Base-by-base conservation (phyloP, 805 yeast species). In the Spathaspora arborariae region DNA sequence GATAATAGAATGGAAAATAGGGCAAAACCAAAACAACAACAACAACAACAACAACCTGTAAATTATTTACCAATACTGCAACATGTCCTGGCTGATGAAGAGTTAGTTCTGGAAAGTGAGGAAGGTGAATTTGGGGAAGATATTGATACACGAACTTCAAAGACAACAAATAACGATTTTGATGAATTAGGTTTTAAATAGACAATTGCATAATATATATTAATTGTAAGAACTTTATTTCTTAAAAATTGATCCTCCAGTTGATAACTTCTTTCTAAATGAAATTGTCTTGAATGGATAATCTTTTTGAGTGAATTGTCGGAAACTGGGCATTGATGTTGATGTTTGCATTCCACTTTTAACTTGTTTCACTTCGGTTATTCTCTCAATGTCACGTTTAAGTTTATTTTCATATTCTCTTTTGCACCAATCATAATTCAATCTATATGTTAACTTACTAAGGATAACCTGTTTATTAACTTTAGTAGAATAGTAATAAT, bases 401-500 rank as follows among this genome's bases (percentile, higher is more conserved):
- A n/a, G n/a, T n/a, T n/a, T n/a, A n/a, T n/a, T n/a, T n/a, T n/a
- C n/a, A n/a, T n/a, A n/a, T n/a, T 24, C 27, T 5, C 11, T 24
- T 8, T 24, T 24, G 10, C 27, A 24, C 27, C 3, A 9, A 9
- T 34, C 10, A 20, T 20, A 37, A 4, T 3, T 20, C 9, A 37
- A 20, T 2, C 40, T 13, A 21, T 36, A 36, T 5, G 9, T 36
- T 11, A 19, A 18, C 10, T 19, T 19, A 18, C 22, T 36, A 1
- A 2, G 15, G 21, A 36, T 36, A 7, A 19, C 53, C 56, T 3
- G 64, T 62, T 46, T 67, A 63, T 47, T 66, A 66, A 20, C 65
- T 92, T 3, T 86, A 85, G 61, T 86, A 85, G 59, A 91, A 91
- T 44, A 91, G n/a, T 30, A 30, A 88, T 16, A 85, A 85, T 64